These are phyloP conservation scores for Dioszegia aurantiaca DNA, from an alignment of 768 basidiomycete species.

Conservation along the genomic window DNA sequence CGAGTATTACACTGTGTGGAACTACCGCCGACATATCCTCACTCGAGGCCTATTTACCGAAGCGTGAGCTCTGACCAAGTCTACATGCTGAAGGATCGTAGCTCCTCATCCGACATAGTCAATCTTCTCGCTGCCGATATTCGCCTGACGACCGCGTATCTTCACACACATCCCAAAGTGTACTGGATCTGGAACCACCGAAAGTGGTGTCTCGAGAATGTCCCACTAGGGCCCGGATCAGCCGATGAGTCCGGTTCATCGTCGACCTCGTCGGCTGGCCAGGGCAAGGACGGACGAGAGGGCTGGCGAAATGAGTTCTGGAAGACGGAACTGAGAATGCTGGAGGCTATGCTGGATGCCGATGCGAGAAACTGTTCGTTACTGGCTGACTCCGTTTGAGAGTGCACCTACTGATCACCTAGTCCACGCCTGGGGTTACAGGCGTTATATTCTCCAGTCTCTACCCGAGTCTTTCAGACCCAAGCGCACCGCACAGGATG, in stretches of 20 bases:
- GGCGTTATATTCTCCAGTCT: constrained; percentile 74
- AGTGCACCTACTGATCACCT: constrained; percentile 4
- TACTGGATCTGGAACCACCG: constrained; percentile 99
- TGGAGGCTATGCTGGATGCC: constrained; percentile 86
- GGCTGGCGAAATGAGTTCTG: constrained; percentile 75
- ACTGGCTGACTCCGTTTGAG: not conserved
- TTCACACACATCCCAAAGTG: constrained; percentile 85
- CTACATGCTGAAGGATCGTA: not conserved
- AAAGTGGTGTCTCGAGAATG: constrained; percentile 84
- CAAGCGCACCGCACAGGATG: constrained; percentile 58
- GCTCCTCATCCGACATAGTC: constrained; percentile 63
- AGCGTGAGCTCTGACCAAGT: constrained; percentile 58
- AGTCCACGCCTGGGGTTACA: constrained; percentile 96
- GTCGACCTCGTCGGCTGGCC: not conserved
- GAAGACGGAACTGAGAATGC: constrained; percentile 78
- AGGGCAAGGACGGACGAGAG: constrained; percentile 43
- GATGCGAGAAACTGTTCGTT: constrained; percentile 88
- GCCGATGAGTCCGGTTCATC: not conserved
- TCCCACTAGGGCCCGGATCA: constrained; percentile 72
- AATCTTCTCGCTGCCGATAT: constrained; percentile 69
- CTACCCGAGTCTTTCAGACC: constrained; percentile 60
- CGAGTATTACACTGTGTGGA: constrained; percentile 96
- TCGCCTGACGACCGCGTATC: constrained; percentile 70
- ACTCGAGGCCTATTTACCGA: constrained; percentile 66
- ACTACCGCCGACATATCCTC: constrained; percentile 80